These are phyloP conservation scores for Aspergillus versicolor DNA, from an alignment of 2,329 filamentous ascomycete genomes.

Conservation along the genomic window DNA sequence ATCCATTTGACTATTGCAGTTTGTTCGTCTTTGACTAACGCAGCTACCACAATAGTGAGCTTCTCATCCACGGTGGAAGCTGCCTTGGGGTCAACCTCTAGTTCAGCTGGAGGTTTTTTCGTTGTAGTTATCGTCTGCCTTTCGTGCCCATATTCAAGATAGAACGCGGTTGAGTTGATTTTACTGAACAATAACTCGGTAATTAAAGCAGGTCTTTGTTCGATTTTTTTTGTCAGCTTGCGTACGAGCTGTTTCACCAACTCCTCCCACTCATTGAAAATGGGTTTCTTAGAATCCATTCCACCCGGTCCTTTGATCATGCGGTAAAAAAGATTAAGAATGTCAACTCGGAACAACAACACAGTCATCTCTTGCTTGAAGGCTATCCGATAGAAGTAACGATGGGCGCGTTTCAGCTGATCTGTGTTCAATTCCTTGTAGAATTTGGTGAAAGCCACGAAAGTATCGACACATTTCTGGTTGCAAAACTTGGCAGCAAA, in stretches of 20 bases:
- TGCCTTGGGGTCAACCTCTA: slow-evolving; percentile 75
- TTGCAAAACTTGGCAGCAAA: slow-evolving; percentile 79
- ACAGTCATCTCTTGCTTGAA: slow-evolving; percentile 94
- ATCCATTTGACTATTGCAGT: slow-evolving; percentile 78
- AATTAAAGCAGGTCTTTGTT: slow-evolving; percentile 79
- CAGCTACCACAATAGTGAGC: slow-evolving; percentile 75
- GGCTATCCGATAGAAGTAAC: slow-evolving; percentile 88
- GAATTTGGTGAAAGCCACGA: slow-evolving; percentile 73
- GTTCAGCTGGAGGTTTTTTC: slow-evolving; percentile 70
- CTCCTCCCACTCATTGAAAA: slow-evolving; percentile 88
- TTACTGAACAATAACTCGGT: slow-evolving; percentile 96
- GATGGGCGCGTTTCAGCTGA: slow-evolving; percentile 87
- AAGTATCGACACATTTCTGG: slow-evolving; percentile 85
- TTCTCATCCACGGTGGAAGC: slow-evolving; percentile 64
- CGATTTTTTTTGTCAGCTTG: slow-evolving; percentile 77
- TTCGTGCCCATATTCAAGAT: slow-evolving; percentile 87
- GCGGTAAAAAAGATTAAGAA: slow-evolving; percentile 80
- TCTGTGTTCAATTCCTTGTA: slow-evolving; percentile 75
- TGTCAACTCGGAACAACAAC: slow-evolving; percentile 86
- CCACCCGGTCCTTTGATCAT: slow-evolving; percentile 88
- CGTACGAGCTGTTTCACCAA: slow-evolving; percentile 80
- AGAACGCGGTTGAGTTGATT: slow-evolving; percentile 76
- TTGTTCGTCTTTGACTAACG: slow-evolving; percentile 77
- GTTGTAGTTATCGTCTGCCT: slow-evolving; percentile 68
- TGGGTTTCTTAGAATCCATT: slow-evolving; percentile 64